Evolutionary conservation across 352 stramenopile species (phyloP), one percentile per base, ranked within the genome.

Genomic region (Thalassiosira hispida): DNA sequence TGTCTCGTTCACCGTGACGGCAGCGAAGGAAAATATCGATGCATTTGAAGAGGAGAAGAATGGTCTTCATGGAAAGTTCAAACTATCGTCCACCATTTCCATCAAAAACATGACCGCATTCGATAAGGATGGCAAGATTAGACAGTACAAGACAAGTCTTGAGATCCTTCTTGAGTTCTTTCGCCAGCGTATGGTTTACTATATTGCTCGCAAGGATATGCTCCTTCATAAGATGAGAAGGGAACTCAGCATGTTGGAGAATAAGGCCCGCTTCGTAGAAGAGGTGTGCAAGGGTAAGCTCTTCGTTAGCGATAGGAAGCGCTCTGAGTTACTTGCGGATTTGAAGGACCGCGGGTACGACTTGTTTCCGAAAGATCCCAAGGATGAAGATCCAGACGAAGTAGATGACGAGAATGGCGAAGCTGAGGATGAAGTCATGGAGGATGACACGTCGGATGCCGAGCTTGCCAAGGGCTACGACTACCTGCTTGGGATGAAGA

Each of bases 61-160:
- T 53, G 91, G 91, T 7, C 85, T 98, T 1, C 69, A 95, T 49
- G 97, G 96, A 80, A 94, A 95, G 68, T 96, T 99, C 88, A 99
- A 99, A 77, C 91, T 99, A 5, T 96, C 97, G 71, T 91, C 88
- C 16, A 97, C 89, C 9, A 79, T 99, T n/a, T 95, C 93, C 16
- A 98, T 95, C 9, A 97, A 91, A 44, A 99, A 99, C 86, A 99
- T 99, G 97, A 96, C 98, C 70, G 84, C 97, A 3, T 99, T 99
- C 82, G 95, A 99, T 74, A 80, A 91, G 2, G 55, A 96, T 23
- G 93, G 93, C 14, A 93, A 95, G 33, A 96, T 99, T 56, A 81
- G 90, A 46, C 98, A 97, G 77, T 99, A 96, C 81, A 91, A 95
- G 12, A 94, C 85, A 40, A 94, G 94, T 46, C 84, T 95, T 23